Evolutionary conservation across 140 eudicot species (phyloP).

Genomic region (Cichorium intybus): DNA sequence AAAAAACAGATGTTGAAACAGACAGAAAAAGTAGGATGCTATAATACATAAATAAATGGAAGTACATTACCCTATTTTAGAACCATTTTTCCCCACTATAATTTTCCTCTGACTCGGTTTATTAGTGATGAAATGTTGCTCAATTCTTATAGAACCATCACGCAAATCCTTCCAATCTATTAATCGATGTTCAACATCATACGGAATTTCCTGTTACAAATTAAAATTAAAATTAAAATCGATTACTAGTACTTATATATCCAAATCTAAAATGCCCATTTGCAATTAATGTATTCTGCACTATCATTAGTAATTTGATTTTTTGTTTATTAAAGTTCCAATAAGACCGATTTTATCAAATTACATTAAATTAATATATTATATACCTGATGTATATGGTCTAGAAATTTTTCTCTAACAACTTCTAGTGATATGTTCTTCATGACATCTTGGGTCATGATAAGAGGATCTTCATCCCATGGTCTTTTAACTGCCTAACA

Average conservation of each 20-base stretch:
- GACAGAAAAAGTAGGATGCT: too few relatives aligned
- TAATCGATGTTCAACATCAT: conserved; percentile 86
- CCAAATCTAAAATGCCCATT: too few relatives aligned
- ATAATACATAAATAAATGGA: not conserved
- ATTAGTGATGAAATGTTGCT: conserved; percentile 85
- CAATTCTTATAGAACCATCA: conserved; percentile 89
- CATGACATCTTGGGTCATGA: conserved; percentile 92
- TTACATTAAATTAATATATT: too few relatives aligned
- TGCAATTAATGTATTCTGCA: too few relatives aligned
- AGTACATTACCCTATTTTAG: conserved; percentile 69
- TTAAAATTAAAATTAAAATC: too few relatives aligned
- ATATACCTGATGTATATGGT: conserved; percentile 86
- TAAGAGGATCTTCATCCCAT: conserved; percentile 94
- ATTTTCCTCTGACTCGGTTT: conserved; percentile 79
- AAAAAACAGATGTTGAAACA: too few relatives aligned
- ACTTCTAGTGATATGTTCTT: conserved; percentile 85
- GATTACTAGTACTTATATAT: too few relatives aligned
- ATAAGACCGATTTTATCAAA: not conserved
- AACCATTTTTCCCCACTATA: conserved; percentile 85
- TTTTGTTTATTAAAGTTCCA: not conserved
- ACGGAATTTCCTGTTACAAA: conserved; percentile 76
- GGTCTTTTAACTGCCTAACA: conserved; percentile 88
- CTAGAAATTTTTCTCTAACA: conserved; percentile 80
- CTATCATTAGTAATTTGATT: not conserved
- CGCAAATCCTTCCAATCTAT: conserved; percentile 79